Evolutionary conservation across 2,329 filamentous ascomycete genomes (phyloP).

Genomic region (Aspergillus sp.): DNA sequence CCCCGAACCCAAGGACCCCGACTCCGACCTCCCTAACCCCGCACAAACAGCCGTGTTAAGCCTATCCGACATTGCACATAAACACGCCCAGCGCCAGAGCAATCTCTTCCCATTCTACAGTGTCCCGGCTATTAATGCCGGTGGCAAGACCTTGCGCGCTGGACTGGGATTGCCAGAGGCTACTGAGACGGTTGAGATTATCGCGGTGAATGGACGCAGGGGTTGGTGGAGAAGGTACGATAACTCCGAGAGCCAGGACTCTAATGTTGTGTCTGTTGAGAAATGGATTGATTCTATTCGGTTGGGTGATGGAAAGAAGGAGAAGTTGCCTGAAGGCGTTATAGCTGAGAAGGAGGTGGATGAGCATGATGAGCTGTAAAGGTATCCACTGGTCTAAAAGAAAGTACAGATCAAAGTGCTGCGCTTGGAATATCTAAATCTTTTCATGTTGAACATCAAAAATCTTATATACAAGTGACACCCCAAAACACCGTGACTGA

Average conservation of each 20-base stretch:
- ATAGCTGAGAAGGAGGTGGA: slow-evolving; percentile 26
- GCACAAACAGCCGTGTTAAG: slow-evolving; percentile 52
- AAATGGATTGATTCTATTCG: slow-evolving; percentile 86
- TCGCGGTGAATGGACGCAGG: slow-evolving; percentile 78
- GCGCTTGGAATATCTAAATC: neutral
- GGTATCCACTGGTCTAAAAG: neutral
- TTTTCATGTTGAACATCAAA: neutral
- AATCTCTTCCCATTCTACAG: slow-evolving; percentile 79
- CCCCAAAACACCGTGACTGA: neutral
- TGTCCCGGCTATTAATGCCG: slow-evolving; percentile 58
- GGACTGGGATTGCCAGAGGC: slow-evolving; percentile 53
- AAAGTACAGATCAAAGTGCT: neutral
- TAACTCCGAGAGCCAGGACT: slow-evolving; percentile 47
- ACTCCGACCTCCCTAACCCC: slow-evolving; percentile 39
- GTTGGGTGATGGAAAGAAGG: slow-evolving; percentile 77
- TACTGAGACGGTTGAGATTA: slow-evolving; percentile 55
- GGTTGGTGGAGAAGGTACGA: slow-evolving; percentile 77
- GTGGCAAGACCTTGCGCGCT: slow-evolving; percentile 49
- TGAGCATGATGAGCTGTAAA: slow-evolving; percentile 41
- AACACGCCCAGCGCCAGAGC: slow-evolving; percentile 59
- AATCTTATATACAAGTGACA: neutral
- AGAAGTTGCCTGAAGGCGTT: slow-evolving; percentile 61
- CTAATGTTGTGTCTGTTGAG: slow-evolving; percentile 56
- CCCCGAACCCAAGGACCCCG: slow-evolving; percentile 46
- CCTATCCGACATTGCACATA: slow-evolving; percentile 68